These are phyloP conservation scores for Lentinula sp. DNA, from an alignment of 768 basidiomycete genomes.

Conservation along the genomic window DNA sequence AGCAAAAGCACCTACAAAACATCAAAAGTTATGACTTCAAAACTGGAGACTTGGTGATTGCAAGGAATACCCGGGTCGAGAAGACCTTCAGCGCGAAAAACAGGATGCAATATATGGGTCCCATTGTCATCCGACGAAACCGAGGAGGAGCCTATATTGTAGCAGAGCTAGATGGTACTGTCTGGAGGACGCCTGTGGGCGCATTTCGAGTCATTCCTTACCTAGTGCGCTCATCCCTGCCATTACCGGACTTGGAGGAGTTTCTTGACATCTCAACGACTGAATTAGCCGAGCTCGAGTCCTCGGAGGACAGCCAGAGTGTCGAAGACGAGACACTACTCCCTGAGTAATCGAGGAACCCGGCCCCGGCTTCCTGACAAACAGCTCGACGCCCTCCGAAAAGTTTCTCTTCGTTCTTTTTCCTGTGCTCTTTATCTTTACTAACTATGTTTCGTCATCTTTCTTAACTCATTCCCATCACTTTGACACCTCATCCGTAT, in stretches of 20 bases:
- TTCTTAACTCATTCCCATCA: no score
- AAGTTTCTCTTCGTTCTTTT: no score
- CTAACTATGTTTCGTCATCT: no score
- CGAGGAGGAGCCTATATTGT: slow-evolving; percentile 24
- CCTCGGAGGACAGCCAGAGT: not conserved
- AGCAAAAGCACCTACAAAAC: slow-evolving; percentile 12
- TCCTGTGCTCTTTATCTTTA: no score
- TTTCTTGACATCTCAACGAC: not conserved
- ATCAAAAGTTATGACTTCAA: slow-evolving; percentile 13
- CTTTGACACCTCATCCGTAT: no score
- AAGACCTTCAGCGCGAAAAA: slow-evolving; percentile 23
- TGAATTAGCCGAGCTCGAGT: not conserved
- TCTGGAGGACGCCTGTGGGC: slow-evolving; percentile 15
- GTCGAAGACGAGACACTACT: not conserved
- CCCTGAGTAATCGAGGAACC: no score
- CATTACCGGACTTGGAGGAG: not conserved
- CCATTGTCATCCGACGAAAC: slow-evolving; percentile 23
- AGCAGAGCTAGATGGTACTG: slow-evolving; percentile 22
- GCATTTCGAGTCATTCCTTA: slow-evolving; percentile 24
- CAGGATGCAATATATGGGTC: slow-evolving; percentile 29
- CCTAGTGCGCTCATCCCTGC: not conserved
- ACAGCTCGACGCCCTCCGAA: no score
- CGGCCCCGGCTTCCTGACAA: no score
- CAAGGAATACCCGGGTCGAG: slow-evolving; percentile 26
- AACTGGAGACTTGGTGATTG: slow-evolving; percentile 25